Base-by-base conservation (phyloP, 768 basidiomycete genomes). In the Psilocybe sp. region DNA sequence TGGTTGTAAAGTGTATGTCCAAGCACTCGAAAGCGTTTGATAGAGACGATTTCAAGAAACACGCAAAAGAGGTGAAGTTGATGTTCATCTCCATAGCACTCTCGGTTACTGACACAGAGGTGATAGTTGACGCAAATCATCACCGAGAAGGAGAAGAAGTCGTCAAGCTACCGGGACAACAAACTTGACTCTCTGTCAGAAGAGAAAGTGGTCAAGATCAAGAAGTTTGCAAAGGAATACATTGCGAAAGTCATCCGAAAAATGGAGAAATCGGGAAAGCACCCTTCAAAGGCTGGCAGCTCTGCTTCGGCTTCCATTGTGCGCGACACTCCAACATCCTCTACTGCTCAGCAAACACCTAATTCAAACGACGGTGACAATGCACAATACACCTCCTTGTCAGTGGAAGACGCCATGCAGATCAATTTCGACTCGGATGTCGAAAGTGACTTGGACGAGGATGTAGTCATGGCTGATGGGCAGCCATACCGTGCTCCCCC, bases 71-170 rank as follows among this genome's bases (percentile, higher is more conserved):
- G 81, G 96, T 92, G 54, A 62, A 23, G 3, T 28, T 47, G 47
- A 32, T 34, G 43, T 47, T 39, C 40, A 2, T 49, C 19, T 28
- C 46, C 33, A 7, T 28, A 3, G 43, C 34, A 23, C 35, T 52
- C 20, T 18, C 15, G 38, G 51, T 18, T 45, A 19, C 20, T 55
- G n/a, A 47, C 44, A 15, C 28, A 46, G n/a, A n/a, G 28, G 50
- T 53, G 16, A 12, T 60, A 97, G 95, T 74, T 97, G 53, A 93
- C 93, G 0, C 78, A 87, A 51, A 64, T 91, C 44, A 87, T 99
- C 49, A 78, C 85, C n/a, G 89, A 94, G 44, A 97, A 97, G 67
- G 96, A 99, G 75, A 96, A 96, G 69, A 96, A 93, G 65, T 89
- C 90, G 0, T 69, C 83, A 3, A 83, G 80, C 38, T 98, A 88